Base-by-base conservation (phyloP, 2,329 filamentous ascomycete genomes). In the Chrysosporium keratinophilum region DNA sequence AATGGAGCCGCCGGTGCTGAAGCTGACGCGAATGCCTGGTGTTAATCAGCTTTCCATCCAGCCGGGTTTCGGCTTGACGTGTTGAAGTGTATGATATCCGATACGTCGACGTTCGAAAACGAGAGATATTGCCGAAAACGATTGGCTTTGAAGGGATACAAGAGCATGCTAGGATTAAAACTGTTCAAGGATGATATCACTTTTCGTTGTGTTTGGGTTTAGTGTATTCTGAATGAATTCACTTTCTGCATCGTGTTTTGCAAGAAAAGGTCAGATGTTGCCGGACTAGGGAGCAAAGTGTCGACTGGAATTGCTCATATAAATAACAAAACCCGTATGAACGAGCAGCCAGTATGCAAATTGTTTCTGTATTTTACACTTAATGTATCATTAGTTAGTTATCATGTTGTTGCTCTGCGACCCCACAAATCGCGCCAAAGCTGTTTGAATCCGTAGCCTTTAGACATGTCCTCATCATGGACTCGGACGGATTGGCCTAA, bases 351-450 rank as follows among this genome's bases (percentile, higher is more conserved):
- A 15, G 11, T 31, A 41, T 15, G 17, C 2, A 28, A 49, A 15
- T 40, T 15, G 39, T 10, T 12, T 19, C 20, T 5, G 28, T 28
- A 49, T 49, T 11, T 49, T 40, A 49, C 35, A 3, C 11, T 33
- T 23, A 31, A 40, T 39, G 44, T 40, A 48, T 48, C 48, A 20
- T 54, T 54, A 54, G 33, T 49, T 35, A 9, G 34, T 48, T 20
- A 40, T 33, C 23, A 44, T 20, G 45, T 19, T 39, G 28, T 42
- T 33, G 17, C 34, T 42, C 49, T 14, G 15, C 23, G 37, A 19
- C 65, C 62, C 64, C 80, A 95, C 10, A 95, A 65, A 69, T 97
- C 91, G 62, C 80, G 80, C 89, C 88, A 96, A 71, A 95, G 87
- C 67, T 97, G 82, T 65, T 79, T 86, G 58, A 96, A 82, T 5